phyloP scores from a whole-genome alignment of 140 eudicot species.

The Oenanthe javanica region DNA sequence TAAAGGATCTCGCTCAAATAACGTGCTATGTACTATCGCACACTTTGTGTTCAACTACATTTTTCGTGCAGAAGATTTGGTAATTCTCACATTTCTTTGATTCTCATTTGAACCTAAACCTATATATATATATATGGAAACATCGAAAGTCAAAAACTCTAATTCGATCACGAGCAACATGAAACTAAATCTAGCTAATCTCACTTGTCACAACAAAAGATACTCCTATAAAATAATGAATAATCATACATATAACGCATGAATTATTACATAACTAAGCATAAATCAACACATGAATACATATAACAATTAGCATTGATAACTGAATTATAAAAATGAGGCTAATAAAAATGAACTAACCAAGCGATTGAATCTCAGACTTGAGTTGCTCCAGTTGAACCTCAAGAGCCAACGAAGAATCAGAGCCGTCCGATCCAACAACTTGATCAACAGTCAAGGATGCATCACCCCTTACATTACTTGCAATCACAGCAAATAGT shows the following conservation, averaged over 20 bases:
- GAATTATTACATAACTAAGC: neutral
- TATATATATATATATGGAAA: neutral
- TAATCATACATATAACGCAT: neutral
- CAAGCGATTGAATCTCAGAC: slow-evolving; percentile 61
- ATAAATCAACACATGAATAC: neutral
- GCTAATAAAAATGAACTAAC: slow-evolving; percentile 22
- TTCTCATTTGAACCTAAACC: neutral
- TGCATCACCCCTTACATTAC: slow-evolving; percentile 28
- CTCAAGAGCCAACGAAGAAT: slow-evolving; percentile 23
- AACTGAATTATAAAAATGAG: neutral
- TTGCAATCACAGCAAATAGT: slow-evolving; percentile 24
- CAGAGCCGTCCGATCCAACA: slow-evolving; percentile 31
- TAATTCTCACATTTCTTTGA: neutral
- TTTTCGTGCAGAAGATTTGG: neutral
- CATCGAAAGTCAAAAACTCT: no score
- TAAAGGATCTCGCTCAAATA: neutral
- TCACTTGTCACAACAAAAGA: neutral
- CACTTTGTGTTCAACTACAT: neutral
- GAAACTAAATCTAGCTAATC: neutral
- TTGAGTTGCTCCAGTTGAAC: slow-evolving; percentile 44
- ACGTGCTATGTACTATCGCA: neutral
- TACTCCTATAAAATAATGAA: no score
- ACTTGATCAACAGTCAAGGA: slow-evolving; percentile 10
- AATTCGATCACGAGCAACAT: neutral
- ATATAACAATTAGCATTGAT: neutral